These are phyloP conservation scores for Fonsecaea nubica DNA, from an alignment of 2,329 filamentous ascomycete genomes.

Conservation along the genomic window DNA sequence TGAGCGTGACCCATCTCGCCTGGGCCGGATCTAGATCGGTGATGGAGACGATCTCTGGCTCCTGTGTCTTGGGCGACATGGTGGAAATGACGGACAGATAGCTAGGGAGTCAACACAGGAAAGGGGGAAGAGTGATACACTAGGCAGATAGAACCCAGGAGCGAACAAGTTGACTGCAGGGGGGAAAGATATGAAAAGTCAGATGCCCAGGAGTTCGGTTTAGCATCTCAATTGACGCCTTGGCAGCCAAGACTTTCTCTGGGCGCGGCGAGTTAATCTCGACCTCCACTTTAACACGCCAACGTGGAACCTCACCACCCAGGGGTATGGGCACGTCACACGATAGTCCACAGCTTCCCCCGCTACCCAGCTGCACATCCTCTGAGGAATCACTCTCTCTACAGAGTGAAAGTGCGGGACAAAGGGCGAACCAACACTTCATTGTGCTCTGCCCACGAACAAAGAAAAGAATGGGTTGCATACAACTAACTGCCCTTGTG, in stretches of 20 bases:
- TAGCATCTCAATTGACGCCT: slow-evolving; percentile 2
- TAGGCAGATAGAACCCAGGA: not conserved
- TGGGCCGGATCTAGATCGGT: slow-evolving; percentile 40
- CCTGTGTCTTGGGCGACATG: slow-evolving; percentile 22
- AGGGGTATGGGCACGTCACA: too few relatives aligned
- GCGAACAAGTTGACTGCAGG: not conserved
- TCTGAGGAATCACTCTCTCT: too few relatives aligned
- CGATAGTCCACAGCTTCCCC: too few relatives aligned
- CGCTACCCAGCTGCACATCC: too few relatives aligned
- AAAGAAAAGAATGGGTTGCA: too few relatives aligned
- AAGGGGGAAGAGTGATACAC: not conserved
- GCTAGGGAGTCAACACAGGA: not conserved
- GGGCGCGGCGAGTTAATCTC: not conserved
- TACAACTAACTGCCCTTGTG: too few relatives aligned
- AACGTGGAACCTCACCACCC: too few relatives aligned
- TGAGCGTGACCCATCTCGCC: slow-evolving; percentile 50
- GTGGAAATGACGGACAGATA: not conserved
- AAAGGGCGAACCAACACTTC: too few relatives aligned
- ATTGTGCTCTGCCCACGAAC: too few relatives aligned
- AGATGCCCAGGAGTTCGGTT: not conserved
- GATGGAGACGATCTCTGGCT: slow-evolving; percentile 29
- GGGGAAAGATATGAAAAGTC: not conserved
- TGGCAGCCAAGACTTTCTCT: not conserved
- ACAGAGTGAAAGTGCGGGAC: too few relatives aligned
- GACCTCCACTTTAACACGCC: not conserved